Percentiles rank a stretch among this genome's conserved stretches.
Evolutionary conservation across 805 yeast species (phyloP).

Genomic region (Naumovozyma dairenensis): DNA sequence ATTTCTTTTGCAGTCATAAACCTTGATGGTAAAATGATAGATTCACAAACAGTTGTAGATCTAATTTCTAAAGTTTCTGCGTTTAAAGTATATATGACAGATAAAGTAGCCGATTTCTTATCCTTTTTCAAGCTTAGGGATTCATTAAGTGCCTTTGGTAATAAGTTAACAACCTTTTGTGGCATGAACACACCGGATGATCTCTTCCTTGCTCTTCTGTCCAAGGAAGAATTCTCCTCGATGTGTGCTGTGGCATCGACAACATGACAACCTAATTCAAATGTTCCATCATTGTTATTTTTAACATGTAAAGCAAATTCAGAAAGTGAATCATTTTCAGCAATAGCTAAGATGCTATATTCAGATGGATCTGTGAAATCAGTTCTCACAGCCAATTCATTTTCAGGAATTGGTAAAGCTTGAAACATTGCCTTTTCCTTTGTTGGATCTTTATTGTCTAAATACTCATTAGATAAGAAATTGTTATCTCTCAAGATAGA

Average conservation of each 20-base stretch:
- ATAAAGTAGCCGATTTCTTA: constrained; percentile 54
- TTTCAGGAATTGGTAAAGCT: constrained; percentile 17
- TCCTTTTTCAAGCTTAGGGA: constrained; percentile 52
- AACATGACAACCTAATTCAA: constrained; percentile 79
- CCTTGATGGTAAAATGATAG: constrained; percentile 52
- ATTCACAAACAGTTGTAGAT: constrained; percentile 68
- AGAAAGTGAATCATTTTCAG: constrained; percentile 30
- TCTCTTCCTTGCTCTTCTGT: constrained; percentile 83
- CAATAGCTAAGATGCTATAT: constrained; percentile 28
- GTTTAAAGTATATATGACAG: constrained; percentile 75
- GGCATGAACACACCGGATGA: constrained; percentile 83
- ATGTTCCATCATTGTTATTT: constrained; percentile 40
- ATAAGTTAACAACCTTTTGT: constrained; percentile 55
- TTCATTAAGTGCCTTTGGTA: constrained; percentile 57
- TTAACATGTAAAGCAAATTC: constrained; percentile 83
- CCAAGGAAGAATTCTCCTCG: constrained; percentile 65
- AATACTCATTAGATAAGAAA: constrained; percentile 71
- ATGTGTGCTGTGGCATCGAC: constrained; percentile 69
- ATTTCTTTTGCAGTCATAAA: constrained; percentile 14
- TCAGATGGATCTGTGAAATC: constrained; percentile 16
- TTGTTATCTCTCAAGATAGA: constrained; percentile 84
- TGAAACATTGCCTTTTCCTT: constrained; percentile 22
- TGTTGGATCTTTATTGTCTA: constrained; percentile 33
- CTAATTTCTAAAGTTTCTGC: constrained; percentile 60
- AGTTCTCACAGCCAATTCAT: constrained; percentile 11